Base-by-base conservation (phyloP, 805 yeast species). In the Cyberlindnera sargentensis region DNA sequence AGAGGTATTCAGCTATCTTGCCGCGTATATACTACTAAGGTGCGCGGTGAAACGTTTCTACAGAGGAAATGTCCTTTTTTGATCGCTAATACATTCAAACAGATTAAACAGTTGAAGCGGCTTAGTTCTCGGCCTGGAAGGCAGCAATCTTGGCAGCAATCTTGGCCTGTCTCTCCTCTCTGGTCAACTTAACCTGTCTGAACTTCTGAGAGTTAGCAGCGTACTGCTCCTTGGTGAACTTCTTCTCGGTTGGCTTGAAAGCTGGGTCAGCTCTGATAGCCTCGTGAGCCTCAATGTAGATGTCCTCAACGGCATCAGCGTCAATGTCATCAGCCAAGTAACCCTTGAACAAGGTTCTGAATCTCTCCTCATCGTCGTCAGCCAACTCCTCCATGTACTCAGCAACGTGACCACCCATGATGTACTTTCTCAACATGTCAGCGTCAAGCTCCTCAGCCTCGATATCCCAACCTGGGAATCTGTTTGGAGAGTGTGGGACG, bases 391-490 rank as follows among this genome's bases (percentile, higher is more conserved):
- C 99, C 96, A 93, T 93, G 93, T 93, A 93, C 82, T 93, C 98
- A 67, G 99, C 83, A 68, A 93, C 90, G 85, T 93, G 99, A 74
- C 98, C 98, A 80, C 95, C 98, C 70, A 91, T 84, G 80, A 93
- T 93, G 95, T 93, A 93, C 76, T 87, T 88, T 88, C 97, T 88
- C 73, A 93, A 82, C 61, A 81, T 73, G 70, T 93, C 99, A 64
- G 96, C 88, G 70, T 93, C 99, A 65, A 93, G 82, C 78, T 93
- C 99, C 80, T 93, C 96, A 64, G 84, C 67, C 80, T 93, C 99
- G 65, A 91, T 87, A 75, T 93, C 99, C 95, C 91, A 93, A 78
- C 99, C 99, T 75, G 99, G 99, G 96, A 90, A 93, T 84, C 99
- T 90, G 82, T 90, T 90, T 69, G 95, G 86, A 63, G 95, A 88